Evolutionary conservation across 2,329 filamentous ascomycete species (phyloP), one percentile per base, ranked within the genome.

Genomic region (Colletotrichum nymphaeae): DNA sequence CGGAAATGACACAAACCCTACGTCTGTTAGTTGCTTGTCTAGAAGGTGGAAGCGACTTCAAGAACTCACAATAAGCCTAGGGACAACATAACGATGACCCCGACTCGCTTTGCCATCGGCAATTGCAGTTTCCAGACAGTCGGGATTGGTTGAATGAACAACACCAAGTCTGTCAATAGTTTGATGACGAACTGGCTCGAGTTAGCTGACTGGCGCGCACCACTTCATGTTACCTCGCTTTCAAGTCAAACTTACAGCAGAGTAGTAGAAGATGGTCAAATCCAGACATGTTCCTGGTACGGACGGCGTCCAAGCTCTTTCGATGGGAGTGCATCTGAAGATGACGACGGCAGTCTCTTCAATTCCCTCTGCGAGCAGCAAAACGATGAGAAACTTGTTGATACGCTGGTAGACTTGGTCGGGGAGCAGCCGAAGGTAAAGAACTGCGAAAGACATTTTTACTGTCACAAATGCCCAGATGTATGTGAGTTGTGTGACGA

Each of bases 71-170:
- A 69, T 30, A 80, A 74, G 57, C 78, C 79, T 9, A 80, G 71
- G 1, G 78, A 80, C 35, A 80, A 52, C 78, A 80, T 80, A 59
- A 75, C 64, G 32, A 79, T 76, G 30, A 80, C 69, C 5, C 78
- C 79, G 26, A 80, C 68, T 24, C 78, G 73, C 75, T 80, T 79
- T 9, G 74, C 77, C 12, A 77, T n/a, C 6, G 78, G 81, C 11
- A 84, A 75, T 32, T 83, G 79, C 42, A 84, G 73, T 37, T 79
- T 80, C 74, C 79, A 80, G 73, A 84, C 79, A n/a, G 80, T 77
- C 0, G 83, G 82, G 16, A 84, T 81, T 4, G 83, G 83, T 53
- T 83, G 79, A 19, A 82, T 74, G 67, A 83, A 83, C 8, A 84
- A 75, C 30, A 81, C 75, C 58, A 84, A 75, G 63, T 83, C 82